Percentiles rank a stretch among this genome's conserved stretches.
Conservation (phyloP, 2,329 filamentous ascomycete genomes). For the Neonectria faginata region DNA sequence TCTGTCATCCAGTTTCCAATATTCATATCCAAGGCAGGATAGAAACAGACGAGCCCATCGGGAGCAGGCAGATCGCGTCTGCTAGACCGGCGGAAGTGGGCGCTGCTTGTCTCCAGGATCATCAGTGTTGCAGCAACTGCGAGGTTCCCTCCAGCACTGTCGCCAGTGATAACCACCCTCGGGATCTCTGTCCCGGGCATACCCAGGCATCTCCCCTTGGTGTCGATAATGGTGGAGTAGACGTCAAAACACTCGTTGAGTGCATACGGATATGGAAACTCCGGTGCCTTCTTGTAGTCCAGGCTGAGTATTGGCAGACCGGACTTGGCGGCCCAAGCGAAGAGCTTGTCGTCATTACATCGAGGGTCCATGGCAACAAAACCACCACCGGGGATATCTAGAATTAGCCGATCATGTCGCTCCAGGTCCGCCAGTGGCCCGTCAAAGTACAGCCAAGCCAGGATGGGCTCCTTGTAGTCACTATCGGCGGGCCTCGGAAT, state of each 20-base stretch:
- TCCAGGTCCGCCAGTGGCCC: conserved; percentile 83
- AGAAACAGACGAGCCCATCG: conserved; percentile 85
- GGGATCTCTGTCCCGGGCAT: conserved; percentile 56
- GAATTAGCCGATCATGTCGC: conserved; percentile 79
- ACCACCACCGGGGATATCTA: conserved; percentile 94
- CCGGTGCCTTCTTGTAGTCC: conserved; percentile 76
- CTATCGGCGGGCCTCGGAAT: conserved; percentile 85
- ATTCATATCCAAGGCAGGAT: conserved; percentile 94
- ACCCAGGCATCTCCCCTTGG: conserved; percentile 57
- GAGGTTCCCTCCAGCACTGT: conserved; percentile 63
- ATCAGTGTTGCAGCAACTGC: conserved; percentile 82
- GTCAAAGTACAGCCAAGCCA: conserved; percentile 94
- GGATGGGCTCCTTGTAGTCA: conserved; percentile 84
- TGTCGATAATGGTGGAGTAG: conserved; percentile 53
- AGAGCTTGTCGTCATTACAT: conserved; percentile 91
- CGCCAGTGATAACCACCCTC: conserved; percentile 59
- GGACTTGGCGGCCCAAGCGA: conserved; percentile 90
- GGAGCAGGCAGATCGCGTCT: conserved; percentile 75
- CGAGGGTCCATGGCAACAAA: conserved; percentile 98
- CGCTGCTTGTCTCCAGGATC: conserved; percentile 81
- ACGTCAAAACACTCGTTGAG: conserved; percentile 64
- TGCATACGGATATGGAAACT: conserved; percentile 62
- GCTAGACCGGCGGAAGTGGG: conserved; percentile 46
- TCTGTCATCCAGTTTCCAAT: conserved; percentile 99
- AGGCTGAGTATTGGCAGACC: conserved; percentile 90